These are phyloP conservation scores for Colletotrichum orbiculare DNA, from an alignment of 2,329 filamentous ascomycete genomes.

Conservation along the genomic window DNA sequence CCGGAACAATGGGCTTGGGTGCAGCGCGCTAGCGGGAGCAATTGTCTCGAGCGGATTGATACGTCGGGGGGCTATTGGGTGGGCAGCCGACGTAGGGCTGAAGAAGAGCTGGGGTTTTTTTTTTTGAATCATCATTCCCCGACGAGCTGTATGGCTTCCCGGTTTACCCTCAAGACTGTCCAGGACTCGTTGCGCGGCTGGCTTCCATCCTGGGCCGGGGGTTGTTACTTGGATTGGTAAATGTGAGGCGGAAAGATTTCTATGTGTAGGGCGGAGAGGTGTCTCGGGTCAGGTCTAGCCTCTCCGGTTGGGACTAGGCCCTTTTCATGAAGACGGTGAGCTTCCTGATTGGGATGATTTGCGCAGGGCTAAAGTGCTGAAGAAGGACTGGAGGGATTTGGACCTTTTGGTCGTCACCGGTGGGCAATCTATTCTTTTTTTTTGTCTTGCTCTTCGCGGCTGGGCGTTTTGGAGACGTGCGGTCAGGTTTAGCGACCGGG, in stretches of 20 bases:
- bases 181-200: too few relatives aligned
- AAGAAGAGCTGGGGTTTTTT: not conserved
- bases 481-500: not conserved
- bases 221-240: too few relatives aligned
- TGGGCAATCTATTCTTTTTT: conserved; percentile 8
- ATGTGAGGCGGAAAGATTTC: too few relatives aligned
- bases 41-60: conserved; percentile 5
- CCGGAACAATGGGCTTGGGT: conserved; percentile 17
- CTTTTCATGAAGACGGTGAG: too few relatives aligned
- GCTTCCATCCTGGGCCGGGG: too few relatives aligned
- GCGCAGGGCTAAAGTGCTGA: conserved; percentile 22
- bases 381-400: not conserved
- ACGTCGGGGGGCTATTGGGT: conserved; percentile 8
- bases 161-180: too few relatives aligned
- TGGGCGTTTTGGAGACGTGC: too few relatives aligned
- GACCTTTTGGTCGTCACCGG: not conserved
- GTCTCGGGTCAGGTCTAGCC: too few relatives aligned
- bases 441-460: not conserved
- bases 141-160: too few relatives aligned
- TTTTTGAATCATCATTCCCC: too few relatives aligned
- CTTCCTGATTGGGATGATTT: conserved; percentile 21
- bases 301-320: too few relatives aligned
- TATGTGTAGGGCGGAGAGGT: too few relatives aligned
- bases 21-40: conserved; percentile 29
- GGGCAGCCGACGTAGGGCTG: conserved; percentile 27